Percentiles rank a stretch among this genome's conserved stretches.
phyloP scores from a whole-genome alignment of 495 filamentous ascomycete genomes.

The Lophiostoma macrostomum region DNA sequence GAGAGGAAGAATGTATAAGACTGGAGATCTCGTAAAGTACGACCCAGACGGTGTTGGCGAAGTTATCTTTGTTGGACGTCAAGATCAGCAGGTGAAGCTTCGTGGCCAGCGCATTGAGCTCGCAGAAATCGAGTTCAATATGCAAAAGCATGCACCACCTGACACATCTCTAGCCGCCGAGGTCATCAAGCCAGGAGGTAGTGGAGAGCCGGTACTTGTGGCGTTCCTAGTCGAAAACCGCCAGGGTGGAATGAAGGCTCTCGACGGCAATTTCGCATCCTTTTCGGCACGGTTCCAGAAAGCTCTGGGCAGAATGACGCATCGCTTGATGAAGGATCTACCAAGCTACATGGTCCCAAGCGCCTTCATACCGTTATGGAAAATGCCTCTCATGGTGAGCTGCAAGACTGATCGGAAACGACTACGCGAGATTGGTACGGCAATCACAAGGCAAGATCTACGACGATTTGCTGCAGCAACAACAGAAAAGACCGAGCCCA shows the following conservation, averaged over 20 bases:
- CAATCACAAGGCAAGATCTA: conserved; percentile 19
- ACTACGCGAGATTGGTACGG: conserved; percentile 38
- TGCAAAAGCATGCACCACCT: conserved; percentile 40
- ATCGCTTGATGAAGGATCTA: conserved; percentile 33
- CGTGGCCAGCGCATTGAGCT: conserved; percentile 65
- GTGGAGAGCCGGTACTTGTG: conserved; percentile 42
- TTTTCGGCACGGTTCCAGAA: conserved; percentile 12
- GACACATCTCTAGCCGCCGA: conserved; percentile 43
- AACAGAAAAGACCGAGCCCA: conserved; percentile 32
- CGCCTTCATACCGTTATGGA: conserved; percentile 56
- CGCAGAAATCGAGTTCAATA: conserved; percentile 62
- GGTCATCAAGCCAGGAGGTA: conserved; percentile 44
- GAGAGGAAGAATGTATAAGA: conserved; percentile 61
- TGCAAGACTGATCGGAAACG: conserved; percentile 62
- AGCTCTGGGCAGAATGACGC: conserved; percentile 4
- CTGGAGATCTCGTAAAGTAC: conserved; percentile 63
- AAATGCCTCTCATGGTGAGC: conserved; percentile 55
- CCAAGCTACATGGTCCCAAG: conserved; percentile 61
- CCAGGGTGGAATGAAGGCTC: background rate
- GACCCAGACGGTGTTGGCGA: conserved; percentile 51
- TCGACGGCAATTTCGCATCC: conserved; percentile 6
- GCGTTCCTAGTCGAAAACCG: conserved; percentile 40
- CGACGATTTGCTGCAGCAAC: conserved; percentile 15
- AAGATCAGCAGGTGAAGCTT: conserved; percentile 64
- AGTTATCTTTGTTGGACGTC: conserved; percentile 60